These are phyloP conservation scores for Magnaporthiopsis incrustans DNA, from an alignment of 2,329 filamentous ascomycete species.

Conservation along the genomic window DNA sequence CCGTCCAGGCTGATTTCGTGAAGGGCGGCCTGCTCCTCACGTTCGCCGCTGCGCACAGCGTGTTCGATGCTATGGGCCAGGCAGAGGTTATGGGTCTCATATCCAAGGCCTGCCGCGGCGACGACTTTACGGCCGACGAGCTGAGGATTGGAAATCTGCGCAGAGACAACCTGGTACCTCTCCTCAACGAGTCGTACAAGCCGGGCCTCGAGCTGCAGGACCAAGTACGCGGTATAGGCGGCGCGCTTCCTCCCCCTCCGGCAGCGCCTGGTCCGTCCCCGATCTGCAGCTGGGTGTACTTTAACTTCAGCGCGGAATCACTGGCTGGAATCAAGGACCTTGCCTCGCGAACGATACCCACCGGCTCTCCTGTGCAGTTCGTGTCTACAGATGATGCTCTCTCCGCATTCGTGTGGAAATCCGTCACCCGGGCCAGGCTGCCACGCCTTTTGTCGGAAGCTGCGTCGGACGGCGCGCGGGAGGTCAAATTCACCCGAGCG, in stretches of 20 bases:
- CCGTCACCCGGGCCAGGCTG: conserved; percentile 30
- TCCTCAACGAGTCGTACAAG: conserved; percentile 28
- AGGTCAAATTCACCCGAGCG: conserved; percentile 35
- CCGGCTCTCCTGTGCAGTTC: conserved; percentile 18
- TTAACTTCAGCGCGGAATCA: conserved; percentile 30
- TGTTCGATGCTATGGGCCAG: conserved; percentile 17
- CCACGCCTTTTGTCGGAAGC: conserved; percentile 19
- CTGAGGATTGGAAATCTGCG: conserved; percentile 22
- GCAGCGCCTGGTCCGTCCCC: conserved; percentile 5
- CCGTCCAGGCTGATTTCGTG: conserved; percentile 19
- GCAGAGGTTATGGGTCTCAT: conserved; percentile 25
- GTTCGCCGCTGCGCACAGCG: conserved; percentile 14
- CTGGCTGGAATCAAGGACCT: conserved; percentile 31
- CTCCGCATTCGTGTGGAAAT: conserved; percentile 42
- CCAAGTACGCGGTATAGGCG: conserved; percentile 15
- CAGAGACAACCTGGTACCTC: conserved; percentile 27
- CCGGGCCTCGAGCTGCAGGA: conserved; percentile 26
- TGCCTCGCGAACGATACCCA: conserved; percentile 19
- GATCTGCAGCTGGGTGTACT: conserved; percentile 34
- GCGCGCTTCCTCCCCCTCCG: conserved; percentile 15
- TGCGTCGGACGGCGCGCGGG: not conserved
- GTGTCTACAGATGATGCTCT: conserved; percentile 48
- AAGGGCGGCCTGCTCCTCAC: conserved; percentile 14
- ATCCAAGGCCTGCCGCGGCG: conserved; percentile 37
- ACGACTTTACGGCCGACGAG: conserved; percentile 38